phyloP scores from a whole-genome alignment of 148 eudicot genomes.

The Linanthus parryae region DNA sequence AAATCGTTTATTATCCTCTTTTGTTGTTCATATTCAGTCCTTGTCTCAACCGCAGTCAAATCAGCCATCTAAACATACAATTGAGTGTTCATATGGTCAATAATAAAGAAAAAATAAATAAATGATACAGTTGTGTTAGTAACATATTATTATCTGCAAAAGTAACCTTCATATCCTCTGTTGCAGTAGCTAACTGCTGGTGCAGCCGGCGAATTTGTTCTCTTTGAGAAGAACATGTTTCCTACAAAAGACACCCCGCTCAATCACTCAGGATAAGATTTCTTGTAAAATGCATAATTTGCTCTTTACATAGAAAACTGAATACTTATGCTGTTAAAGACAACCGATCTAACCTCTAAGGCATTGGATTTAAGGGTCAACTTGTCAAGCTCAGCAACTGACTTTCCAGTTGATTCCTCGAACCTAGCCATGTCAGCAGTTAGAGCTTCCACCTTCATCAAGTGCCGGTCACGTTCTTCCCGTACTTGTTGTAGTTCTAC shows the following conservation, averaged over 20 bases:
- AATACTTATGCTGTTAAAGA: no score
- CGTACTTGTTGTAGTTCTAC: conserved; percentile 56
- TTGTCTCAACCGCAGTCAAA: conserved; percentile 43
- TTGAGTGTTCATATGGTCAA: not conserved
- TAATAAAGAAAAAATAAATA: not conserved
- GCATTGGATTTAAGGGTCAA: conserved; percentile 43
- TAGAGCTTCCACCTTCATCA: conserved; percentile 30
- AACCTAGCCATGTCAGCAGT: conserved; percentile 32
- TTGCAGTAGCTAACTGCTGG: conserved; percentile 50
- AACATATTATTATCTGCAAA: not conserved
- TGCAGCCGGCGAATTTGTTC: conserved; percentile 43
- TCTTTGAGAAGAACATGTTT: conserved; percentile 49
- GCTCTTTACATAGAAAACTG: no score
- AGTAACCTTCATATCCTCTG: conserved; percentile 54
- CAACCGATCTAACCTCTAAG: conserved; percentile 69
- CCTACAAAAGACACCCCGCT: conserved; percentile 24
- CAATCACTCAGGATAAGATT: no score
- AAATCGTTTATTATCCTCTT: conserved; percentile 28
- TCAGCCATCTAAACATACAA: conserved; percentile 51
- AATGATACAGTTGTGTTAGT: not conserved
- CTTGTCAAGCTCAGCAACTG: conserved; percentile 45
- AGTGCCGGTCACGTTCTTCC: conserved; percentile 59
- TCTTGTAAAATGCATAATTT: no score
- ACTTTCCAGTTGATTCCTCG: conserved; percentile 54
- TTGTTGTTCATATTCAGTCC: conserved; percentile 43